Conservation (phyloP, 1,139 yeast genomes). For the Scheffersomyces insectosa region DNA sequence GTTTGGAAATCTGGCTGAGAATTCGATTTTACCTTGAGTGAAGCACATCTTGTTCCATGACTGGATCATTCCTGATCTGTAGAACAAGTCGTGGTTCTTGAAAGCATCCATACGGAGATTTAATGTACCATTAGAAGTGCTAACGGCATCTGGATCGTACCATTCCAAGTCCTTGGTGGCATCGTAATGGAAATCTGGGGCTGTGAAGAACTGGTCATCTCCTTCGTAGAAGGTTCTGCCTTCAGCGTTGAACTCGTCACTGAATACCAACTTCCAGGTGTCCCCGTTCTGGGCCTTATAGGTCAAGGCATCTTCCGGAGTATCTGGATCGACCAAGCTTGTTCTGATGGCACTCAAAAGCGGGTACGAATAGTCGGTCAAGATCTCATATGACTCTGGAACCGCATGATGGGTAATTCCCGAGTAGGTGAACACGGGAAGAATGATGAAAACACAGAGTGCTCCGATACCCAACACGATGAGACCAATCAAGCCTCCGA, state of each 20-base stretch:
- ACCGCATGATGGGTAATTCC: constrained; percentile 48
- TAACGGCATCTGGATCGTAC: constrained; percentile 82
- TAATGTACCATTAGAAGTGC: constrained; percentile 68
- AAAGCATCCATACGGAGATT: constrained; percentile 71
- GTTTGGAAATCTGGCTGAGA: constrained; percentile 71
- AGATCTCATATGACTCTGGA: constrained; percentile 40
- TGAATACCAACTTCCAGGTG: constrained; percentile 70
- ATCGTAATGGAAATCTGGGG: constrained; percentile 72
- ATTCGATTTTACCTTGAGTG: constrained; percentile 71
- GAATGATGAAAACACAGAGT: constrained; percentile 61
- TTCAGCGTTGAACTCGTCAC: constrained; percentile 80
- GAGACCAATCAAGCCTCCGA: constrained; percentile 61
- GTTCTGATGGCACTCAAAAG: constrained; percentile 62
- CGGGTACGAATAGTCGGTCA: constrained; percentile 62
- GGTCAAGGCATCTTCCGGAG: constrained; percentile 58
- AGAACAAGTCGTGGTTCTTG: constrained; percentile 67
- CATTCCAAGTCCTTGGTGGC: constrained; percentile 85
- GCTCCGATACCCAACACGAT: constrained; percentile 58
- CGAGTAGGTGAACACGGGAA: constrained; percentile 75
- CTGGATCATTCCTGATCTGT: constrained; percentile 84
- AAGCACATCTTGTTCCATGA: constrained; percentile 83
- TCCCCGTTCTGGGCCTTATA: constrained; percentile 54
- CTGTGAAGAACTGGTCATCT: constrained; percentile 83
- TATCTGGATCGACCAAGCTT: constrained; percentile 71
- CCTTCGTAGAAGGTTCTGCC: constrained; percentile 83